Base-by-base conservation (phyloP, 306 rosid species). In the Lotus japonicus region DNA sequence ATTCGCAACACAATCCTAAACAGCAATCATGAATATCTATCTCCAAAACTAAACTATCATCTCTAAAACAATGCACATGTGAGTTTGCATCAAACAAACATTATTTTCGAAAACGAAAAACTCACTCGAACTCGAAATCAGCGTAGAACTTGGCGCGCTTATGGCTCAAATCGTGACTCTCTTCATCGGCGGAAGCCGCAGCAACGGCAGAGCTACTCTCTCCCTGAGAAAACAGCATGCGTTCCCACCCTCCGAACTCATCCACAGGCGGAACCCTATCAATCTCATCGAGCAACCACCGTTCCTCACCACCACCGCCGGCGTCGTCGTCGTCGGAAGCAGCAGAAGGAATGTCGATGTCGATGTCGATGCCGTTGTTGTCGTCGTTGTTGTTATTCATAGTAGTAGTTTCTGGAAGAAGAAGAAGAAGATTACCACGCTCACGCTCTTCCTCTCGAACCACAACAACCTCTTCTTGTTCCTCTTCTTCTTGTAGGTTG, bases 141-240 rank as follows among this genome's bases (percentile, higher is more conserved):
- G 85, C 76, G 82, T 85, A 83, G 72, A 90, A 85, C 83, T 85
- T 95, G 39, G 96, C 89, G 26, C 99, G 95, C 67, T 95, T 95
- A 55, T 84, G 84, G 73, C 88, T 83, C 18, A 66, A 80, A 71
- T 92, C 92, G 8, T 79, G 90, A 67, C 67, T 86, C 42, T 80
- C 86, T 6, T 76, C 84, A 2, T 11, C 65, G 28, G 15, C 75
- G 4, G 49, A 13, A 65, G 71, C 80, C 49, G 64, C 84, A 6
- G 58, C 62, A 26, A 70, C 70, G 62, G 74, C 66, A 63, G 89
- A 80, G 68, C 96, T 90, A 58, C 89, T 78, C 78, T 88, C 96
- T 4, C 97, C 97, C 54, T 82, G 84, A 0, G 82, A 80, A 21
- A 59, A 66, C 74, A 74, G 68, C 10, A 74, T 45, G 21, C 52